A percentile compares a stretch with the other conserved stretches of the same genome.
Evolutionary conservation across 2,329 filamentous ascomycete genomes (phyloP).

Genomic region (Fusarium sp.): DNA sequence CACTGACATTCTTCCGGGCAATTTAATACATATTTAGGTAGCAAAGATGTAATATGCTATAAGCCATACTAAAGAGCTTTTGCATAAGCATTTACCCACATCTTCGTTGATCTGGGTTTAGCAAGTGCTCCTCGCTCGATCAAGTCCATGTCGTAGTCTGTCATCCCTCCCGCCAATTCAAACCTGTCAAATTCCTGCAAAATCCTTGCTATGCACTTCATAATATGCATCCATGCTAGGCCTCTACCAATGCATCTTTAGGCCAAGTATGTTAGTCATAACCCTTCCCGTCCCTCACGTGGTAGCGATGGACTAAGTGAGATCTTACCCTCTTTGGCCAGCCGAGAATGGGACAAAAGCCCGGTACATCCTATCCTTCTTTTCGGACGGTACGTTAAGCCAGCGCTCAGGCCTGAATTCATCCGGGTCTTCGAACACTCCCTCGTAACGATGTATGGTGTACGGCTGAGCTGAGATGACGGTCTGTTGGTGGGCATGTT

Average conservation of each 20-base stretch:
- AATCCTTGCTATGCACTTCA: background rate
- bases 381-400: background rate
- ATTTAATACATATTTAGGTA: background rate
- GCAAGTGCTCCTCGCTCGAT: background rate
- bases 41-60: background rate
- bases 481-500: background rate
- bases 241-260: background rate
- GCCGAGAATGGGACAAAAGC: background rate
- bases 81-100: background rate
- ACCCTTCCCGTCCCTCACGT: background rate
- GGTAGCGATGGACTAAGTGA: background rate
- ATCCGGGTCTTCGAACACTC: background rate
- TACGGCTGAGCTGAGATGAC: background rate
- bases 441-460: background rate
- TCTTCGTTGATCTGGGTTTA: background rate
- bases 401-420: background rate
- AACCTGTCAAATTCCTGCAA: background rate
- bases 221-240: background rate
- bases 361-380: background rate
- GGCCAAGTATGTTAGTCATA: background rate
- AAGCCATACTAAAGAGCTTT: background rate
- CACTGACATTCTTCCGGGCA: rapidly evolving
- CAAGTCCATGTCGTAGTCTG: background rate
- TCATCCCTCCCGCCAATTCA: background rate
- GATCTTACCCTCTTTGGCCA: background rate